phyloP scores from a whole-genome alignment of 2,329 filamentous ascomycete species.

The Venturia pyrina region DNA sequence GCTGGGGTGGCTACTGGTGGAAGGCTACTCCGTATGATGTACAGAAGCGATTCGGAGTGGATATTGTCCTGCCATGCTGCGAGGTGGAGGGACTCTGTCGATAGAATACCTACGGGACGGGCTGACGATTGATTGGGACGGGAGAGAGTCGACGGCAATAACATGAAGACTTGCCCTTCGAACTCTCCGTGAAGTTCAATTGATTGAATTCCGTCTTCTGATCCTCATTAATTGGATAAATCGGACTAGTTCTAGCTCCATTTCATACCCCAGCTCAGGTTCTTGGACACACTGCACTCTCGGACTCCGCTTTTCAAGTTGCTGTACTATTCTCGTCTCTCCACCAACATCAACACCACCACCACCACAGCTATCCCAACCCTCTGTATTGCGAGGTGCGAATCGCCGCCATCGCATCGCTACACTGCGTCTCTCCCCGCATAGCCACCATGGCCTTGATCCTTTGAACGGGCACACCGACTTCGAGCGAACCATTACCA shows the following conservation, averaged over 20 bases:
- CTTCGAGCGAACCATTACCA: not conserved
- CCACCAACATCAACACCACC: not conserved
- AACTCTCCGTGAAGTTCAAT: not conserved
- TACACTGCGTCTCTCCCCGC: not conserved
- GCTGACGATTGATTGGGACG: not conserved
- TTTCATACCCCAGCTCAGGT: not conserved
- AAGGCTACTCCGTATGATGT: not conserved
- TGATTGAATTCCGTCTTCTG: not conserved
- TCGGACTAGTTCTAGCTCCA: not conserved
- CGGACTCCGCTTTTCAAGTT: not conserved
- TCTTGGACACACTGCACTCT: not conserved
- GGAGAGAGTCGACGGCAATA: not conserved
- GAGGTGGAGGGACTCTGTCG: not conserved
- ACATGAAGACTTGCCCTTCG: not conserved
- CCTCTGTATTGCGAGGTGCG: not conserved
- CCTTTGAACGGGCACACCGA: not conserved
- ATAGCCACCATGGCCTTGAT: not conserved
- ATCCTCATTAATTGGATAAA: not conserved
- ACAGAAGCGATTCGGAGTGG: not conserved
- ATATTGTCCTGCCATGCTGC: not conserved
- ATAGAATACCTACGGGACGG: not conserved
- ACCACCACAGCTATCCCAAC: not conserved
- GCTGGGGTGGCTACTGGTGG: not conserved
- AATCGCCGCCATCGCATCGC: not conserved
- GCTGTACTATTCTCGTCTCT: not conserved